These are phyloP conservation scores for barley (Hordeum vulgare) DNA, from an alignment of 176 grass and related monocot species.

Conservation along the genomic window MorexV3_pseudomolecules_assembly NC_058519.1:13941025-13941524, in stretches of 20 bases:
- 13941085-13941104: background rate
- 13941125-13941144: background rate
- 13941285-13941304: background rate
- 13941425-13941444: constrained; percentile 4
- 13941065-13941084: background rate
- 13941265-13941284: background rate
- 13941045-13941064: background rate
- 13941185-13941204: background rate
- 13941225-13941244: background rate
- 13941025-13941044: background rate
- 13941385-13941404: background rate
- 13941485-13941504: background rate
- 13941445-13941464: background rate
- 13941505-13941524: background rate
- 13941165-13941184: background rate
- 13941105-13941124: background rate
- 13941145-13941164: background rate
- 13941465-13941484: background rate
- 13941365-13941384: background rate
- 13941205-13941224: background rate
- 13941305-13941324: background rate
- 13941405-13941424: constrained; percentile 22
- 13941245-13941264: background rate
- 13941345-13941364: background rate
- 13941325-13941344: background rate